phyloP scores from a whole-genome alignment of 2,329 filamentous ascomycete genomes.

The Sclerotinia spermophila region DNA sequence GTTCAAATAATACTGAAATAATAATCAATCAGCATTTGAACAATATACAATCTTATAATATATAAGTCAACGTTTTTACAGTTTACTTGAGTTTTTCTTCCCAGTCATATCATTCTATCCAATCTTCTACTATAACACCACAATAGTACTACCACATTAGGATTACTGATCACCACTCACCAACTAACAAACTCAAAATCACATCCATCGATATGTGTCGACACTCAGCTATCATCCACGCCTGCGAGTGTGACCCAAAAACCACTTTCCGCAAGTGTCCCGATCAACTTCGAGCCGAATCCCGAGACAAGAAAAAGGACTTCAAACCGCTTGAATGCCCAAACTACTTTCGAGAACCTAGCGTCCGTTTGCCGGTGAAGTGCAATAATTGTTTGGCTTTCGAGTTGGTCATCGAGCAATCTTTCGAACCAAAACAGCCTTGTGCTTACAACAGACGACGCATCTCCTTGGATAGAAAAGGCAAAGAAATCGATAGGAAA shows the following conservation, averaged over 20 bases:
- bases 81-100: background rate
- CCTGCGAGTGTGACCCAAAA: background rate
- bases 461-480: background rate
- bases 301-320: background rate
- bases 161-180: background rate
- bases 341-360: background rate
- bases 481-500: background rate
- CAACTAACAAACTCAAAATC: too few relatives aligned
- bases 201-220: background rate
- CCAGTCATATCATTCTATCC: background rate
- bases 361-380: background rate
- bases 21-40: background rate
- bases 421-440: background rate
- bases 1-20: background rate
- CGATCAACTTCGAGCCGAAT: background rate
- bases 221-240: background rate
- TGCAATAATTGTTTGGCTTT: background rate
- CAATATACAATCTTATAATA: background rate
- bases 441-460: background rate
- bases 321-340: background rate
- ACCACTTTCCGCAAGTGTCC: background rate
- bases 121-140: background rate
- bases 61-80: background rate
- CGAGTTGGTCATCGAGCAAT: background rate
- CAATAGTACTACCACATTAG: background rate